Conservation (phyloP, 2,329 filamentous ascomycete species). For the Ilyonectria mors-panacis region DNA sequence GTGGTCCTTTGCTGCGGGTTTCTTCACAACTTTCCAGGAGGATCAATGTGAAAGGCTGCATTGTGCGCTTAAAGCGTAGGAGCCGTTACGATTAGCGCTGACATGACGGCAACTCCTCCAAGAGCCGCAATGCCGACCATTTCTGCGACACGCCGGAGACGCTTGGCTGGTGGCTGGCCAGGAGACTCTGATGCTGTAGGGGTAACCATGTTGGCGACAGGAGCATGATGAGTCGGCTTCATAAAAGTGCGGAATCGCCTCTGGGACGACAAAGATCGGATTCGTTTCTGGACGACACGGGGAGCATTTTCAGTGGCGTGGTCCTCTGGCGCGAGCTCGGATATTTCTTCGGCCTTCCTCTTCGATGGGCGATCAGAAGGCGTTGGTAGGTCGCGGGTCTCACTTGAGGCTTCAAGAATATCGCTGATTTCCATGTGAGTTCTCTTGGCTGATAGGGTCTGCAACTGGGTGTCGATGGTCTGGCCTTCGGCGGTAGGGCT, state of each 20-base stretch:
- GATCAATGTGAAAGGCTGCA: constrained; percentile 5
- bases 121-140: constrained; percentile 55
- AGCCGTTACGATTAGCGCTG: constrained; percentile 57
- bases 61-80: constrained; percentile 43
- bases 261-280: neutral
- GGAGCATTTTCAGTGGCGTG: neutral
- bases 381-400: constrained; percentile 3
- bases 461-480: constrained; percentile 6
- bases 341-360: constrained; percentile 50
- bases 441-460: constrained; percentile 16
- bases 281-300: neutral
- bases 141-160: constrained; percentile 54
- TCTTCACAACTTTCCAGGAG: neutral
- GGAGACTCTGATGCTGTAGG: neutral
- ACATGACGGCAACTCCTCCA: constrained; percentile 57
- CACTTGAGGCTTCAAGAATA: constrained; percentile 11
- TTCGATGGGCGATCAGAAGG: constrained; percentile 34
- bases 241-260: constrained; percentile 1
- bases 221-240: neutral
- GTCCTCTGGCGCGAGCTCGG: constrained; percentile 37
- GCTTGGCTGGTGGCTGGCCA: constrained; percentile 46
- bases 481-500: neutral
- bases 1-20: neutral
- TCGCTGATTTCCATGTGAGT: constrained; percentile 20
- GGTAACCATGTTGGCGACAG: neutral